Percentiles rank a stretch among this genome's conserved stretches.
These are phyloP conservation scores for Beauveria rudraprayagi DNA, from an alignment of 2,329 filamentous ascomycete species.

Conservation along the genomic window DNA sequence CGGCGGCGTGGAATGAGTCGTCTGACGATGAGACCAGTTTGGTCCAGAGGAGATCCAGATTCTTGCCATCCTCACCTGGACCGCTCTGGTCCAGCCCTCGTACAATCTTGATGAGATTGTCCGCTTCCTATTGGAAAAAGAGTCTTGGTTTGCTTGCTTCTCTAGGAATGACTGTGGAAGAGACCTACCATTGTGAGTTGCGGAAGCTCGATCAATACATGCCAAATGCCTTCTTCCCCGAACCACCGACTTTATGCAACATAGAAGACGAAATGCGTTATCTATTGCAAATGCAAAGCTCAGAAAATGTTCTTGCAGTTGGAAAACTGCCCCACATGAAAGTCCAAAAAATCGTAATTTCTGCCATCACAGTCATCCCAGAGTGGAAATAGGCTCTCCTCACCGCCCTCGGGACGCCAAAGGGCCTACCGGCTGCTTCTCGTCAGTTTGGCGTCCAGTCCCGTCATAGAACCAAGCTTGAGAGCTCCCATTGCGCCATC, in stretches of 20 bases:
- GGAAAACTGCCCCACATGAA: slow-evolving; percentile 7
- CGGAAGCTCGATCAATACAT: not conserved
- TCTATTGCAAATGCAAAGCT: not conserved
- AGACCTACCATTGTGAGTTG: not conserved
- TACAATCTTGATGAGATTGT: slow-evolving; percentile 42
- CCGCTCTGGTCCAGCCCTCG: slow-evolving; percentile 47
- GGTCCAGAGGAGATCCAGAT: slow-evolving; percentile 41
- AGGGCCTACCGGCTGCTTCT: slow-evolving; percentile 28
- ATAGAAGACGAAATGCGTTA: not conserved
- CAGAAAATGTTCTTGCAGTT: slow-evolving; percentile 5
- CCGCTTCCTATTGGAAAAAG: slow-evolving; percentile 19
- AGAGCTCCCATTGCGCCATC: not conserved
- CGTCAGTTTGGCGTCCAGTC: slow-evolving; percentile 21
- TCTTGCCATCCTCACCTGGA: slow-evolving; percentile 35
- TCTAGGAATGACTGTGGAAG: not conserved
- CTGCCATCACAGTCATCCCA: slow-evolving; percentile 30
- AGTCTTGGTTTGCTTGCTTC: not conserved
- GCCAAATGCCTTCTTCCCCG: not conserved
- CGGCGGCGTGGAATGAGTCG: slow-evolving; percentile 41
- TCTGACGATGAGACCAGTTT: slow-evolving; percentile 35
- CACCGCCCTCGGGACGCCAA: slow-evolving; percentile 37
- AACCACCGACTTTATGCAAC: not conserved
- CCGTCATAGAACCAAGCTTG: slow-evolving; percentile 8
- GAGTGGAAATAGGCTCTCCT: slow-evolving; percentile 17
- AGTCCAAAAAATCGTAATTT: slow-evolving; percentile 37